Conservation (phyloP, 106 monocot species). For the Dioscorea zingiberensis region DNA sequence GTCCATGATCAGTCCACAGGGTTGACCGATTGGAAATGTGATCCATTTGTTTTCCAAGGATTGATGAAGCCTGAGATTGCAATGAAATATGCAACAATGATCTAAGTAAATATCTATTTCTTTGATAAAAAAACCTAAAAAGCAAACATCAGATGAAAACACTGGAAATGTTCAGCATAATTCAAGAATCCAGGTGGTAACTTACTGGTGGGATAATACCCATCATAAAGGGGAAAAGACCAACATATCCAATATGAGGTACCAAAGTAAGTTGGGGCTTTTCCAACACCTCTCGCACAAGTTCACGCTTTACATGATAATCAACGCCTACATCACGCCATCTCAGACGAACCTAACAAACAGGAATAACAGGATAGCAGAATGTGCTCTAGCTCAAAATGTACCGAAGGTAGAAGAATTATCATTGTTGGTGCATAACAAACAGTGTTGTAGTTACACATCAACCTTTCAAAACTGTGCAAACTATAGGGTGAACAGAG, state of each 20-base stretch:
- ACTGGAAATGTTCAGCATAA: too few relatives aligned
- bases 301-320: constrained; percentile 42
- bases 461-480: too few relatives aligned
- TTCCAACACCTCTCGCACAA: constrained; percentile 61
- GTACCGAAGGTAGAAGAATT: too few relatives aligned
- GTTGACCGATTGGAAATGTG: constrained; percentile 72
- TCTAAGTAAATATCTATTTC: too few relatives aligned
- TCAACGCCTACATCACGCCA: constrained; percentile 54
- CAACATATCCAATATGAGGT: constrained; percentile 88
- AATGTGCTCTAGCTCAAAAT: too few relatives aligned
- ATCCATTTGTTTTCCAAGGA: constrained; percentile 84
- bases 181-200: constrained; percentile 3
- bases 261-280: constrained; percentile 52
- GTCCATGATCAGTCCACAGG: constrained; percentile 89
- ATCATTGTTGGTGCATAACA: too few relatives aligned
- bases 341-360: constrained; percentile 71
- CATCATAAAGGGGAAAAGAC: constrained; percentile 98
- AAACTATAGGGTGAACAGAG: too few relatives aligned
- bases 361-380: not conserved
- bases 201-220: constrained; percentile 90
- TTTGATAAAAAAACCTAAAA: too few relatives aligned
- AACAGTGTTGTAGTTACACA: too few relatives aligned
- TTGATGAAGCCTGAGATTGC: constrained; percentile 52
- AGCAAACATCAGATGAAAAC: too few relatives aligned
- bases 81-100: not conserved